These are phyloP conservation scores for Pichia sp. DNA, from an alignment of 1,139 yeast genomes.

Conservation along the genomic window DNA sequence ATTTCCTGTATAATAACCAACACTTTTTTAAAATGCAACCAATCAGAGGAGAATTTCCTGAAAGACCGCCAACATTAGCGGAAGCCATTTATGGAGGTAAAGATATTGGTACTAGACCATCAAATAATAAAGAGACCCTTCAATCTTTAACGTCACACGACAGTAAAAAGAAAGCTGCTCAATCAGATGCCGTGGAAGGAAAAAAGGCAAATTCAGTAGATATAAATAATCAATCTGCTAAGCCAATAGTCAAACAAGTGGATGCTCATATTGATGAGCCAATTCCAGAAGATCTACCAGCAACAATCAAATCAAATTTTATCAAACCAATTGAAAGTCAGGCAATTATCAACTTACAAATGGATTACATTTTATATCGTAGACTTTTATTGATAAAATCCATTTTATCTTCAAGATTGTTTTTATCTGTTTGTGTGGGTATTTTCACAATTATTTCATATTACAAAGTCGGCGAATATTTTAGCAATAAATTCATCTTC, in stretches of 20 bases:
- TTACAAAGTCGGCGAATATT: conserved; percentile 11
- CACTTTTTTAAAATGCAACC: too few species aligned
- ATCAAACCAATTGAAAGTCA: conserved; percentile 50
- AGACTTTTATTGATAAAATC: conserved; percentile 43
- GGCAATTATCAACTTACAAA: conserved; percentile 53
- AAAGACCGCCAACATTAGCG: conserved; percentile 13
- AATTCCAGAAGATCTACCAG: conserved; percentile 38
- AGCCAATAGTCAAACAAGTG: conserved; percentile 6
- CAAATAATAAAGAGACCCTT: conserved; percentile 6
- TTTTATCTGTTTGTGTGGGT: conserved; percentile 16
- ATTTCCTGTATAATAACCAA: too few species aligned
- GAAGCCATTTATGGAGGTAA: conserved; percentile 10
- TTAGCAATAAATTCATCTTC: conserved; percentile 10
- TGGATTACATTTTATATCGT: conserved; percentile 53
- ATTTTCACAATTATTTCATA: conserved; percentile 7
- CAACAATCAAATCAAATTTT: conserved; percentile 37
- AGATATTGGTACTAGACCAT: conserved; percentile 10
- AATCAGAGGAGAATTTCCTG: conserved; percentile 12
- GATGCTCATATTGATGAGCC: conserved; percentile 27
- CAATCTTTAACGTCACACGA: conserved; percentile 2
- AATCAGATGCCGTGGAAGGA: not conserved
- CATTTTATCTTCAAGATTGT: conserved; percentile 42
- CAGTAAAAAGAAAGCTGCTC: not conserved
- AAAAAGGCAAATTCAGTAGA: not conserved
- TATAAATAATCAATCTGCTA: not conserved